Evolutionary conservation across 2,329 filamentous ascomycete genomes (phyloP).

Genomic region (Hymenoscyphus albidus): DNA sequence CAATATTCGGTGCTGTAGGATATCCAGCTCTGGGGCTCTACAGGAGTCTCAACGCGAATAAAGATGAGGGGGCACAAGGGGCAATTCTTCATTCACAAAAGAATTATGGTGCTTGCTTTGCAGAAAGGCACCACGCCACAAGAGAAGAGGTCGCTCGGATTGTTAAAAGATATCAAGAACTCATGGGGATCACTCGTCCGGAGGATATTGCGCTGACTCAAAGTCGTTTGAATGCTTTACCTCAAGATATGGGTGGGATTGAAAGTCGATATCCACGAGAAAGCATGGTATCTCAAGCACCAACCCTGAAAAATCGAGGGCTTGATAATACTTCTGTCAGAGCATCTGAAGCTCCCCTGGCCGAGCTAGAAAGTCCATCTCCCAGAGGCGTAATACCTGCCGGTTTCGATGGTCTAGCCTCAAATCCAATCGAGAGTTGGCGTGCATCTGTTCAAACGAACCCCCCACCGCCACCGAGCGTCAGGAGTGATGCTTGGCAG

Average conservation of each 20-base stretch:
- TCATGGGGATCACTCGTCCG: neutral
- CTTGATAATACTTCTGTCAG: neutral
- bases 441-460: neutral
- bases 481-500: neutral
- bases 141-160: conserved; percentile 1
- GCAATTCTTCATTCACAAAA: conserved; percentile 9
- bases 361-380: neutral
- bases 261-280: neutral
- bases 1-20: conserved; percentile 13
- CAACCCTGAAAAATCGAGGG: neutral
- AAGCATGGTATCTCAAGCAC: neutral
- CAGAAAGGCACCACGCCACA: neutral
- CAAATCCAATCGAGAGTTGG: conserved; percentile 1
- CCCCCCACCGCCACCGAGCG: neutral
- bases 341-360: neutral
- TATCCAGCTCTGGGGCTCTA: conserved; percentile 18
- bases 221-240: neutral
- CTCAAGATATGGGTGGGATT: neutral
- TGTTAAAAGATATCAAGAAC: neutral
- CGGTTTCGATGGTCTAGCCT: neutral
- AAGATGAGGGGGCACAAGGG: conserved; percentile 6
- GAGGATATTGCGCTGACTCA: neutral
- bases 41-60: neutral
- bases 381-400: no score
- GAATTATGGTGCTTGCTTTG: conserved; percentile 6